Evolutionary conservation across 768 basidiomycete species (phyloP).

Genomic region (Boletus barrowsii): DNA sequence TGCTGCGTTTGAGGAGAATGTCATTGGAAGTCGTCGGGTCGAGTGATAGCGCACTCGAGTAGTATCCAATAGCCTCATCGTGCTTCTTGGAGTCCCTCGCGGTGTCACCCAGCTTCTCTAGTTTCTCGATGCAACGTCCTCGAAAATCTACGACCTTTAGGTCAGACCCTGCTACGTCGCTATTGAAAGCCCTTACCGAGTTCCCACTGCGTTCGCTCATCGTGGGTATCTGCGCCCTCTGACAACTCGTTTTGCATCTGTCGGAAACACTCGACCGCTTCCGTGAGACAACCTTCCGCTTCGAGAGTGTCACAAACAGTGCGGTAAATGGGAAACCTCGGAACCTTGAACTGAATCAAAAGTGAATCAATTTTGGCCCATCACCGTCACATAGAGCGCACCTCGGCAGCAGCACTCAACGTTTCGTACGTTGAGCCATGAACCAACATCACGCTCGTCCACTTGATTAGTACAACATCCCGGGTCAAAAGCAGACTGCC

Average conservation of each 20-base stretch:
- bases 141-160: not conserved
- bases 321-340: not conserved
- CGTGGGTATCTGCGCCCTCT: not conserved
- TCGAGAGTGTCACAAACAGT: not conserved
- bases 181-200: not conserved
- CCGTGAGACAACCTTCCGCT: no score
- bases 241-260: not conserved
- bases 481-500: no score
- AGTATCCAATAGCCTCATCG: not conserved
- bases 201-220: not conserved
- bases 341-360: not conserved
- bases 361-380: no score
- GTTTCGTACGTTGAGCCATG: no score
- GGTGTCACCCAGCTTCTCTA: not conserved
- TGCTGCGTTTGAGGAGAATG: conserved; percentile 5
- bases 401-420: no score
- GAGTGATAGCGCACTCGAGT: not conserved
- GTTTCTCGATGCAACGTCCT: not conserved
- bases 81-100: not conserved
- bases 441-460: no score
- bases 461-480: no score
- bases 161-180: no score
- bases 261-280: not conserved
- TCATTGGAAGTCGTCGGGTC: not conserved
- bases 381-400: no score